Evolutionary conservation across 1,284 basidiomycete genomes (phyloP), one percentile per base, ranked within the genome.

Genomic region (Cutaneotrichosporon curvatum): DNA sequence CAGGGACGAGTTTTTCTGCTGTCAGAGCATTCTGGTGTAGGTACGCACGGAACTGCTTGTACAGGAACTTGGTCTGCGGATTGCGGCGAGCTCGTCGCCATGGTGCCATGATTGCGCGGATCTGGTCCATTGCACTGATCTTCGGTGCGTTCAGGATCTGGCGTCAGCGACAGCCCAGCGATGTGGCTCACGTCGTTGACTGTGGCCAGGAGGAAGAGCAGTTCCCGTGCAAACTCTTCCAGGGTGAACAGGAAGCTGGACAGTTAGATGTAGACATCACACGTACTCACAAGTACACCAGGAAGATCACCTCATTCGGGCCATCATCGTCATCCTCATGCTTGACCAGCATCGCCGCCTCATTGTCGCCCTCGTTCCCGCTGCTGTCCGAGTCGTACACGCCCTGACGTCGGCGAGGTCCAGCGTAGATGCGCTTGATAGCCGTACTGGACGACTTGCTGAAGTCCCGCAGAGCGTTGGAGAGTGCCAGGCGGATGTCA

Each of bases 231-330:
- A 63, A 94, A 94, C 64, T 95, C 91, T 69, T 95, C 88, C 36
- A 94, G 70, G 0, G 88, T 92, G 69, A 94, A 95, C 50, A 92
- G 84, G 70, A 90, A 91, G 73, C 88, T 91, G 54, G 87, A 75
- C n/a, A 64, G 65, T 67, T 32, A 51, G 60, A n/a, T 22, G 38
- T 16, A 2, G 0, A 2, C 16, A 16, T 12, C 1, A 12, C 15
- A 10, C 8, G 44, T 2, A 14, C 87, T 63, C 55, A 90, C 88
- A 89, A 92, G 66, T 92, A 94, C 5, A 92, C 83, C 20, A 90
- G 68, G 64, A 94, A 91, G 4, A 95, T 78, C 8, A 73, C 73
- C 51, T 79, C 76, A 49, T 73, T 74, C 0, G 71, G 66, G 9
- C 64, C 60, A 5, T 65, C 60, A 9, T 59, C 47, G 16, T 40